phyloP scores from a whole-genome alignment of 768 basidiomycete genomes.

The Xerocomus spinulosus region DNA sequence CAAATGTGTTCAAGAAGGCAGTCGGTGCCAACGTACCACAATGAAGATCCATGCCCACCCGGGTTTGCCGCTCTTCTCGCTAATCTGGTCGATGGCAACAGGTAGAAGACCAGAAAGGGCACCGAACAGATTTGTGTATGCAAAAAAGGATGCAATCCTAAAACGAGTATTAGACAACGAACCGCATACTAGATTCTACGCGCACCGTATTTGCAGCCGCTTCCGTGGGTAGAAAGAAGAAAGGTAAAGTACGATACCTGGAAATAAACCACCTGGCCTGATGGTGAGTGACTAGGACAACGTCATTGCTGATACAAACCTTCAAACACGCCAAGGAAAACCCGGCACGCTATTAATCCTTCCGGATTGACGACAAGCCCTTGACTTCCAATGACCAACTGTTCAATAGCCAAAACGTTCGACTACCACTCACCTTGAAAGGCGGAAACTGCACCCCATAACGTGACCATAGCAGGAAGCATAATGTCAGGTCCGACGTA shows the following conservation, averaged over 20 bases:
- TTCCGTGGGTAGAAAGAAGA: conserved; percentile 43
- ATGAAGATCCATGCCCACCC: conserved; percentile 67
- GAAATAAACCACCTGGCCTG: conserved; percentile 47
- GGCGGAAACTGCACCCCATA: conserved; percentile 60
- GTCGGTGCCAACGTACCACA: conserved; percentile 29
- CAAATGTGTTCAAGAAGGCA: not conserved
- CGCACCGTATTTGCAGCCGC: conserved; percentile 22
- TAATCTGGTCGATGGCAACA: conserved; percentile 51
- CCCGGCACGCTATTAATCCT: conserved; percentile 49
- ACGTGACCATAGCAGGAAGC: conserved; percentile 55
- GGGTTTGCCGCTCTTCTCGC: conserved; percentile 44
- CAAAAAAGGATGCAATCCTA: conserved; percentile 38
- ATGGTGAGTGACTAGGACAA: not conserved
- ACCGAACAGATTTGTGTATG: conserved; percentile 48
- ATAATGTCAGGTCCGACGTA: conserved; percentile 48
- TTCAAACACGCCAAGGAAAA: conserved; percentile 52
- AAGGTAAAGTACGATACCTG: conserved; percentile 55
- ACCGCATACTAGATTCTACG: not conserved
- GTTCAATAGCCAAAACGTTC: not conserved
- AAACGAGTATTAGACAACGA: conserved; percentile 2
- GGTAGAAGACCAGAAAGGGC: conserved; percentile 63
- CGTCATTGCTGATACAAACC: conserved; percentile 32
- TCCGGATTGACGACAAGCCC: conserved; percentile 45
- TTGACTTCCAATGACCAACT: conserved; percentile 11
- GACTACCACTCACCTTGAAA: conserved; percentile 44